Evolutionary conservation across 1,284 basidiomycete species (phyloP), one percentile per base, ranked within the genome.

Genomic region (Papiliotrema fonsecae): DNA sequence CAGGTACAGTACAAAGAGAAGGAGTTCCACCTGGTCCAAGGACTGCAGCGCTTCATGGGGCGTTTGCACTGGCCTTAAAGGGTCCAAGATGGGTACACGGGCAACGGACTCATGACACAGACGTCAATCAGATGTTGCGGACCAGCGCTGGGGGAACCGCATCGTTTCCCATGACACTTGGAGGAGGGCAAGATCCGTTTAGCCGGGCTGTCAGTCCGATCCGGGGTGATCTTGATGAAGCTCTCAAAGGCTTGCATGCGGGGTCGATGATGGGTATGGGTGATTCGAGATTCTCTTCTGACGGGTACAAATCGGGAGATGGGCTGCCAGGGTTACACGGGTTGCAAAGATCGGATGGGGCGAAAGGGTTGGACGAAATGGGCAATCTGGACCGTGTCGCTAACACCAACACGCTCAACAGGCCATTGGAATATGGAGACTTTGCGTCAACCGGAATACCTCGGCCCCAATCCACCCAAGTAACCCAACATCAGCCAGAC

Each of bases 171-270:
- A 43, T 59, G 22, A 43, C 47, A 0, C 36, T 58, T 6, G 34
- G 30, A 4, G 11, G 42, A 21, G 40, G 40, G 19, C 32, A 45
- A 2, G 64, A 67, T 50, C 64, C 64, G 1, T 67, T 67, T 50
- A 55, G 50, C n/a, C 38, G 64, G 25, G 61, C 64, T 6, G 64
- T 67, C 21, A 56, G 53, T 28, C 64, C 64, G 6, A 65, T 67
- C 31, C 49, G 44, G 18, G 40, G 40, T 18, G 27, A 47, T 34
- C 30, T 47, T 13, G 38, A 42, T 26, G 7, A 10, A 9, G 46
- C 32, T 22, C 28, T 30, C 18, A n/a, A 37, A 6, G 34, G 35
- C 22, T n/a, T 44, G 27, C n/a, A 21, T 31, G 21, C 36, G 32
- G 18, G 2, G 41, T 14, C 28, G 2, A 25, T 4, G n/a, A n/a